Base-by-base conservation (phyloP, 345 rosid genomes). In the Pugionium dolabratum region DNA sequence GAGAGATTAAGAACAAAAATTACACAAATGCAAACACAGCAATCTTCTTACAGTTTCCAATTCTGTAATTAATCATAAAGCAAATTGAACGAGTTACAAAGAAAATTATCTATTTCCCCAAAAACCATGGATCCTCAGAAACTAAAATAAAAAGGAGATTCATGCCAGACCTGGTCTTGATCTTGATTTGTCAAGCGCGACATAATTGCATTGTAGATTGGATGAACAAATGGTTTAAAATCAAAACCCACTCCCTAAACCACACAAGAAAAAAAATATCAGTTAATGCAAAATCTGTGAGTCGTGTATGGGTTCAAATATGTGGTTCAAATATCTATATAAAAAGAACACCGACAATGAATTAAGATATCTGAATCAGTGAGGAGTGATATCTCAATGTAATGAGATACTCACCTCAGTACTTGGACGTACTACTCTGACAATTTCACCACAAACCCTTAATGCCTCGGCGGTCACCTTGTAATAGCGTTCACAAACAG, bases 391-490 rank as follows among this genome's bases (percentile, higher is more conserved):
- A 44, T 26, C 71, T 10, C 44, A 68, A 55, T 54, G 46, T 28
- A 41, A 59, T 32, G 45, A 39, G 35, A 49, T 50, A 64, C 79
- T 77, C 74, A 95, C 99, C 90, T 84, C 78, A 75, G 84, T 72
- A 79, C 75, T 79, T 55, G 99, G 90, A 26, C 98, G 95, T 49
- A 91, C 82, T 47, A 91, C 94, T 64, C 94, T 88, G 45, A 95
- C 92, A 78, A 95, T 94, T 73, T 95, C 96, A 56, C 96, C 96
- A 67, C 99, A 95, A 41, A 91, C 98, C 82, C 99, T 84, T 70
- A 95, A 78, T 67, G 99, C 99, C 81, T 95, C 99, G 37, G 99
- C 98, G 8, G 97, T 95, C 72, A 95, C 99, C 79, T 91, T 95
- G 82, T 95, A 95, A 62, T 95, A 95, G 28, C 99, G 94, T 79